Conservation (phyloP, 2,329 filamentous ascomycete species). For the Pleomassaria siparia region DNA sequence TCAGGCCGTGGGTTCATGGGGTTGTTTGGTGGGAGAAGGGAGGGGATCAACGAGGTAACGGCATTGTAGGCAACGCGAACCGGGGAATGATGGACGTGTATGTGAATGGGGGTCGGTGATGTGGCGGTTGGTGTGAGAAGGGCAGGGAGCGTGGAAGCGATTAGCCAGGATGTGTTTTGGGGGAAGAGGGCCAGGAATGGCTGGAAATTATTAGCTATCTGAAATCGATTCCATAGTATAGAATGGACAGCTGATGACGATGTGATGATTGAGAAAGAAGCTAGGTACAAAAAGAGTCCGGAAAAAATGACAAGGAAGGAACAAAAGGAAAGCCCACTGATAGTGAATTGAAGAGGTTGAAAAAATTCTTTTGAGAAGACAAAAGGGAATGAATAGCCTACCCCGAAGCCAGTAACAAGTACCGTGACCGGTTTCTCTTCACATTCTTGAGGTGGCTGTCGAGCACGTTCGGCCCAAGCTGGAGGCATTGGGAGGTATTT, state of each 20-base stretch:
- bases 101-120: slow-evolving; percentile 35
- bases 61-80: slow-evolving; percentile 39
- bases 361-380: background rate
- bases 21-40: slow-evolving; percentile 26
- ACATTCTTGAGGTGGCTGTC: slow-evolving; percentile 32
- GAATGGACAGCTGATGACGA: no score
- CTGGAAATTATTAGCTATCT: slow-evolving; percentile 10
- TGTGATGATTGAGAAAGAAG: background rate
- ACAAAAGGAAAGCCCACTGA: no score
- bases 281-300: no score
- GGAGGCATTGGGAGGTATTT: no score
- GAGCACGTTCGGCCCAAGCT: slow-evolving; percentile 22
- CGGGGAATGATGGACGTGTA: slow-evolving; percentile 35
- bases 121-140: slow-evolving; percentile 27
- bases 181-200: slow-evolving; percentile 37
- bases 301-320: no score
- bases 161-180: slow-evolving; percentile 42
- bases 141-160: slow-evolving; percentile 39
- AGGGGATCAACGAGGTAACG: slow-evolving; percentile 30
- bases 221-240: no score
- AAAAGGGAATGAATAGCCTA: slow-evolving; percentile 22
- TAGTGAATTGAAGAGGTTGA: no score
- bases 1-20: slow-evolving; percentile 24
- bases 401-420: slow-evolving; percentile 41
- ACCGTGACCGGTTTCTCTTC: slow-evolving; percentile 37